Evolutionary conservation across 495 filamentous ascomycete species (phyloP), one percentile per base, ranked within the genome.

Genomic region (Penicillium fimorum): DNA sequence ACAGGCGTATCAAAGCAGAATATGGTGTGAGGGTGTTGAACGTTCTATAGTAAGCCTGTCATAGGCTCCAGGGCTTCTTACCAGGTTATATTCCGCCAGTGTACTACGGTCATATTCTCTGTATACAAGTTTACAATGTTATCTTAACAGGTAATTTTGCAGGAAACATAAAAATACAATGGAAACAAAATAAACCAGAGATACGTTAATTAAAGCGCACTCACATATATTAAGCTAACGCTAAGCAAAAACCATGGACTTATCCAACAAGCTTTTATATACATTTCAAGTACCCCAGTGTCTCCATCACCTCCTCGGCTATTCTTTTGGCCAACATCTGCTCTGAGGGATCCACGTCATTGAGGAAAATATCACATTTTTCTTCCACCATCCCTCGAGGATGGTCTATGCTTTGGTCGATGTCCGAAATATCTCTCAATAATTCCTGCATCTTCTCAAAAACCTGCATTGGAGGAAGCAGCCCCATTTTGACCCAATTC

Each of bases 361-460:
- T 13, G 46, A 56, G 18, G 9, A 35, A 38, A 24, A 27, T 13
- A 42, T 4, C 35, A 9, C 38, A 47, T 8, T 13, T 1, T 8
- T 35, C 25, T 3, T 17, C 4, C 17, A 40, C 7, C 7, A 27
- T 15, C 3, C 1, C 13, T 18, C 15, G 13, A 18, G 4, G 18
- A 10, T 9, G 13, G 10, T 30, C 47, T 44, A 41, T n/a, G 10
- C 22, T 40, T 33, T 33, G 37, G 11, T 60, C 62, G 8, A 60
- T 53, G 9, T 53, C 17, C 10, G 13, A 13, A 27, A 45, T 18
- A 13, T 25, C 43, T 15, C 10, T n/a, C 7, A 69, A 22, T 18
- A 66, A 38, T 5, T n/a, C 22, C 53, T 66, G 64, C 67, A 70
- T 68, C 33, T 63, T 50, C 15, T 41, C 41, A 27, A 70, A 70